These are phyloP conservation scores for Colletotrichum shisoi DNA, from an alignment of 2,329 filamentous ascomycete genomes.

Conservation along the genomic window DNA sequence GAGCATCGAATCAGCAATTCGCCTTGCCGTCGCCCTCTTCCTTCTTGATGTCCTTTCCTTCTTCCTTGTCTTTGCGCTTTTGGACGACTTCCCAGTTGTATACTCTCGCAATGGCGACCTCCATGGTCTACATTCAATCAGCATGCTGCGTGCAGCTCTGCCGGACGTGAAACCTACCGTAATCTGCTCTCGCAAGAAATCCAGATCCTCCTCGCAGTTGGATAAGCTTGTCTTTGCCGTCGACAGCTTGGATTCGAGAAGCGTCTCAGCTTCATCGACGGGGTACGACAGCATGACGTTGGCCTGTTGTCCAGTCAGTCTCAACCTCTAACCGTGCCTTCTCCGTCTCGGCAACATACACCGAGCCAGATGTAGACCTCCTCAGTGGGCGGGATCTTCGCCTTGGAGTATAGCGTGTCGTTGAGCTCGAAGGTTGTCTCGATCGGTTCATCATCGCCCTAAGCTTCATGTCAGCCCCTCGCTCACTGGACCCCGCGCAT, in stretches of 20 bases:
- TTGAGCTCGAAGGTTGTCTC: slow-evolving; percentile 96
- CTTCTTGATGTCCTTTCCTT: slow-evolving; percentile 57
- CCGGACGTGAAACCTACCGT: slow-evolving; percentile 67
- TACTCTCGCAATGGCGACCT: slow-evolving; percentile 94
- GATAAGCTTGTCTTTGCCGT: slow-evolving; percentile 80
- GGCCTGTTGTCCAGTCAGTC: slow-evolving; percentile 62
- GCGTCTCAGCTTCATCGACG: slow-evolving; percentile 81
- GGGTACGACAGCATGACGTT: slow-evolving; percentile 98
- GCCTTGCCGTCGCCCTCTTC: slow-evolving; percentile 52
- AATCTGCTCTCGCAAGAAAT: slow-evolving; percentile 95
- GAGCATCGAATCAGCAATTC: slow-evolving; percentile 42
- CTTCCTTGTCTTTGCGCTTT: slow-evolving; percentile 88
- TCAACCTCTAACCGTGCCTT: background rate
- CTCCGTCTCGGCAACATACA: slow-evolving; percentile 56
- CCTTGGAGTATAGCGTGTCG: slow-evolving; percentile 92
- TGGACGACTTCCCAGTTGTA: slow-evolving; percentile 99
- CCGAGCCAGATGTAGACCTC: slow-evolving; percentile 99
- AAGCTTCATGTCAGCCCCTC: slow-evolving; percentile 16
- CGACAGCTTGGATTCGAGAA: slow-evolving; percentile 78
- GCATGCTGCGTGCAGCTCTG: background rate
- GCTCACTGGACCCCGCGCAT: background rate
- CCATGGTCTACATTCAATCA: slow-evolving; percentile 75
- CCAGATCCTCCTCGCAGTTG: slow-evolving; percentile 96
- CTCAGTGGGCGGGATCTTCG: slow-evolving; percentile 79
- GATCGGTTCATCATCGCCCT: slow-evolving; percentile 71